A percentile compares a stretch with the other conserved stretches of the same genome.
Evolutionary conservation across 805 yeast genomes (phyloP).

Genomic region (Nakazawaea laoshanensis): DNA sequence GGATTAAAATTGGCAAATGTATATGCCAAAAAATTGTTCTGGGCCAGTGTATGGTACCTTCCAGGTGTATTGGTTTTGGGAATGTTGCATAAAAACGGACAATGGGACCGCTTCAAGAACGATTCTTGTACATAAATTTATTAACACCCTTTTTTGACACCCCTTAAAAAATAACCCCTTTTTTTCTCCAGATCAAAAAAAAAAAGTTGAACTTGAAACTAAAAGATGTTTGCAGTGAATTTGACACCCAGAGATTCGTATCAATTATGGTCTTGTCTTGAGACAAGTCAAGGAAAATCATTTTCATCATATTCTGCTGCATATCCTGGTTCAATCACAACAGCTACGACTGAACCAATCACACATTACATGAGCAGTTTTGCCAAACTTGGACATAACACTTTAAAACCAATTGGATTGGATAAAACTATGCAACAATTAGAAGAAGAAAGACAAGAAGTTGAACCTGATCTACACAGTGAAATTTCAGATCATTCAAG

Average conservation of each 20-base stretch:
- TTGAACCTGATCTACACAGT: too few relatives aligned
- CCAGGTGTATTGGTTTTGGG: constrained; percentile 88
- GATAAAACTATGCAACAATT: constrained; percentile 41
- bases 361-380: constrained; percentile 21
- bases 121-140: neutral
- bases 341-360: constrained; percentile 16
- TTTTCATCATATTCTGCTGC: constrained; percentile 46
- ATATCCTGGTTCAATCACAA: constrained; percentile 23
- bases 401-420: constrained; percentile 52
- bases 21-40: constrained; percentile 79
- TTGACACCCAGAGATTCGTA: constrained; percentile 37
- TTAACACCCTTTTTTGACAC: too few relatives aligned
- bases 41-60: constrained; percentile 92
- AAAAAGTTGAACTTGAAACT: neutral
- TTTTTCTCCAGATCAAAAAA: neutral
- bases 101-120: constrained; percentile 70
- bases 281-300: constrained; percentile 25
- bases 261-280: constrained; percentile 30
- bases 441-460: constrained; percentile 18
- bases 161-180: too few relatives aligned
- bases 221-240: constrained; percentile 11
- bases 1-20: constrained; percentile 52
- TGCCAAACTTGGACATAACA: constrained; percentile 36
- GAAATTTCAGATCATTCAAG: too few relatives aligned
- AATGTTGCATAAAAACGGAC: constrained; percentile 90